These are phyloP conservation scores for Tephrocybe rancida DNA, from an alignment of 768 basidiomycete genomes.

Conservation along the genomic window DNA sequence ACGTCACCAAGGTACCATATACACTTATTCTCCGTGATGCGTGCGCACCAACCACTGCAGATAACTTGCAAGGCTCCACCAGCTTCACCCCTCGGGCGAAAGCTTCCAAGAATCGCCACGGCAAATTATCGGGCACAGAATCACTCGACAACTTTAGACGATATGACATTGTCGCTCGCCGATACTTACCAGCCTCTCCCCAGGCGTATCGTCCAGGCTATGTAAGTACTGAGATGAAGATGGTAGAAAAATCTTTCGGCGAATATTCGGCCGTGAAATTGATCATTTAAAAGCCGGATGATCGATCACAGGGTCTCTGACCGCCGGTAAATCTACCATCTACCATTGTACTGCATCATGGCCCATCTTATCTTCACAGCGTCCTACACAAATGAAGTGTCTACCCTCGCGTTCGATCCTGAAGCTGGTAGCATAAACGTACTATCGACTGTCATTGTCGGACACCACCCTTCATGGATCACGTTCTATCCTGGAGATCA, in stretches of 20 bases:
- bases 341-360: conserved; percentile 28
- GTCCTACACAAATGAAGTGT: conserved; percentile 66
- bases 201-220: no score
- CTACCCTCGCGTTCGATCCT: conserved; percentile 66
- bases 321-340: no score
- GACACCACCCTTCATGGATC: conserved; percentile 79
- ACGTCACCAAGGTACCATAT: conserved; percentile 4
- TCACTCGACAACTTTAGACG: neutral
- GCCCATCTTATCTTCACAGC: conserved; percentile 56
- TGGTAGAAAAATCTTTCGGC: neutral
- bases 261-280: conserved; percentile 10
- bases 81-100: no score
- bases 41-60: neutral
- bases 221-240: neutral
- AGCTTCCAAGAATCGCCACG: no score
- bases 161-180: no score
- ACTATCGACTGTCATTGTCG: conserved; percentile 47
- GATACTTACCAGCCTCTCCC: no score
- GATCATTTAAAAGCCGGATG: conserved; percentile 18
- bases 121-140: conserved; percentile 3
- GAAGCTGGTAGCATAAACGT: conserved; percentile 44
- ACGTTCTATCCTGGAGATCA: conserved; percentile 57
- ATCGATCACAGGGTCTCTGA: conserved; percentile 10
- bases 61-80: neutral
- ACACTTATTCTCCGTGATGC: conserved; percentile 17